phyloP scores from a whole-genome alignment of 352 stramenopile genomes.

The Elongisporangium prolatum region DNA sequence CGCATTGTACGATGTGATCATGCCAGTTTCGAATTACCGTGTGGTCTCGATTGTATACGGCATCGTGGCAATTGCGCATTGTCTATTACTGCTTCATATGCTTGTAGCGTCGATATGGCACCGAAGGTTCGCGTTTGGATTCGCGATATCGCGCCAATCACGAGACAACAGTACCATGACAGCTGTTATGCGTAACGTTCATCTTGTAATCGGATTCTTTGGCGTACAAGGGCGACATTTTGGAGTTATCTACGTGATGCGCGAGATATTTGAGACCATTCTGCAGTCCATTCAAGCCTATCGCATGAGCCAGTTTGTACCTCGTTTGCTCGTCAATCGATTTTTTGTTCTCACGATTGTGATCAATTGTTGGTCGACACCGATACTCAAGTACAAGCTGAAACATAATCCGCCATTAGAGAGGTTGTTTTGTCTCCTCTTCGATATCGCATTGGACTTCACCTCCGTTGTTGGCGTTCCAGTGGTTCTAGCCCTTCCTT shows the following conservation, averaged over 20 bases:
- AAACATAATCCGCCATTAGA: neutral
- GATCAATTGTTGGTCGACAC: slow-evolving; percentile 1
- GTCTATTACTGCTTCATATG: too few species aligned
- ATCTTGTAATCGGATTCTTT: neutral
- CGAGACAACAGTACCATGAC: too few species aligned
- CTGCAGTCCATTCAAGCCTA: slow-evolving; percentile 2
- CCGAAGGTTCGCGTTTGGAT: too few species aligned
- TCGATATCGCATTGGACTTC: slow-evolving; percentile 3
- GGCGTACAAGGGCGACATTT: slow-evolving; percentile 1
- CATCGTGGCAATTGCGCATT: too few species aligned
- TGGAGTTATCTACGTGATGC: neutral
- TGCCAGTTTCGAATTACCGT: too few species aligned
- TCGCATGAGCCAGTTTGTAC: slow-evolving; percentile 1
- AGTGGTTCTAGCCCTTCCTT: neutral
- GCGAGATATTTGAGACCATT: slow-evolving; percentile 2
- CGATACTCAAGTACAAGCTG: slow-evolving; percentile 1
- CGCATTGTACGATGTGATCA: too few species aligned
- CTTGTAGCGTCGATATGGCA: too few species aligned
- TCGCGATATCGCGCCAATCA: too few species aligned
- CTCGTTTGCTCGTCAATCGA: neutral
- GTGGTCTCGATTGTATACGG: too few species aligned
- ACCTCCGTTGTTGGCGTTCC: slow-evolving; percentile 5
- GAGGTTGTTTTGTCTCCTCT: slow-evolving; percentile 3
- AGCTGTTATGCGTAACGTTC: too few species aligned
- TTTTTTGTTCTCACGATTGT: slow-evolving; percentile 2